phyloP scores from a whole-genome alignment of 2,329 filamentous ascomycete genomes.

The Chrysoporthe austroafricana region DNA sequence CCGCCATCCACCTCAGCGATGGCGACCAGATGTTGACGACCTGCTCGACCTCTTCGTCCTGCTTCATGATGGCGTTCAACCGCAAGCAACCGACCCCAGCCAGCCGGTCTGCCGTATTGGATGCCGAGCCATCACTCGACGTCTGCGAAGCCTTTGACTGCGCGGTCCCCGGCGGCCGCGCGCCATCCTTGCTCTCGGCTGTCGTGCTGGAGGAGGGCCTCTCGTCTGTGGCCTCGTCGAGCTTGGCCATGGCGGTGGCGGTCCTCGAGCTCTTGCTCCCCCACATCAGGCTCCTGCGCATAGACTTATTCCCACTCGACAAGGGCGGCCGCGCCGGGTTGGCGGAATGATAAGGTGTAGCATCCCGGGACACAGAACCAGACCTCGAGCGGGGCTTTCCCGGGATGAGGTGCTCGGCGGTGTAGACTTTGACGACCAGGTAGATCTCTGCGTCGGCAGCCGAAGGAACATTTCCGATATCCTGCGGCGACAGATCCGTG shows the following conservation, averaged over 20 bases:
- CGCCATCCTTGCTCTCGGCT: slow-evolving; percentile 50
- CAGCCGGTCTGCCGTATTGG: slow-evolving; percentile 65
- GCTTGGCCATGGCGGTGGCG: slow-evolving; percentile 58
- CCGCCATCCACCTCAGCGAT: slow-evolving; percentile 54
- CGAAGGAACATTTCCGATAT: slow-evolving; percentile 65
- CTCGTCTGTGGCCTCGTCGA: slow-evolving; percentile 57
- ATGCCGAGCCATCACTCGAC: slow-evolving; percentile 41
- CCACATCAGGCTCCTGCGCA: slow-evolving; percentile 72
- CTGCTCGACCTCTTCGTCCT: slow-evolving; percentile 73
- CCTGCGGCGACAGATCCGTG: slow-evolving; percentile 78
- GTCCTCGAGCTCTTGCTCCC: slow-evolving; percentile 61
- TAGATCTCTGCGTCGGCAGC: slow-evolving; percentile 76
- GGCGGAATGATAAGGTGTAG: slow-evolving; percentile 28
- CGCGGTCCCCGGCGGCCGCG: slow-evolving; percentile 57
- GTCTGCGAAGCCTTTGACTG: slow-evolving; percentile 50
- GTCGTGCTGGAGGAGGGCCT: slow-evolving; percentile 40
- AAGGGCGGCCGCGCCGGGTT: slow-evolving; percentile 49
- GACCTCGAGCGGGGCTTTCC: slow-evolving; percentile 57
- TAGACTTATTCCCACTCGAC: slow-evolving; percentile 55
- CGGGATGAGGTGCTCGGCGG: slow-evolving; percentile 53
- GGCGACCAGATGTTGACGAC: slow-evolving; percentile 79
- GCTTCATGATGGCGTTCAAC: slow-evolving; percentile 74
- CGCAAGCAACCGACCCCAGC: slow-evolving; percentile 79
- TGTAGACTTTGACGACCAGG: slow-evolving; percentile 79
- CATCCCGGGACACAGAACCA: slow-evolving; percentile 51